Conservation (phyloP, 2,329 filamentous ascomycete genomes). For the Colletotrichum sp. region DNA sequence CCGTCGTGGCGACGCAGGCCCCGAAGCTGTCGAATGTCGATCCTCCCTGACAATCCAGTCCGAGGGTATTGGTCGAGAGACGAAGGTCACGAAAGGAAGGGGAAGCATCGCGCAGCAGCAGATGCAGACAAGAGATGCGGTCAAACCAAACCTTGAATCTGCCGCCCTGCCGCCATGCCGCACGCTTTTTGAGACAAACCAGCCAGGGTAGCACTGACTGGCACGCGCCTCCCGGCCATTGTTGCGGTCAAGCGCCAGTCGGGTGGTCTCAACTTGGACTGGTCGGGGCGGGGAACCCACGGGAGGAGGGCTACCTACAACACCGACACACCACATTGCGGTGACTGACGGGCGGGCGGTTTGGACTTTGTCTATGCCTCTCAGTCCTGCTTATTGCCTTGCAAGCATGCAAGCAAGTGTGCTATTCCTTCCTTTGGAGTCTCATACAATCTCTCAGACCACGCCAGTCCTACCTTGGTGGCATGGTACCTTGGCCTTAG, state of each 20-base stretch:
- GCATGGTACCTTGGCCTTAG: background rate
- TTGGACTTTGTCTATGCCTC: background rate
- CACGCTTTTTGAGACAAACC: background rate
- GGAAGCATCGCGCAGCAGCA: background rate
- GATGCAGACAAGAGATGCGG: background rate
- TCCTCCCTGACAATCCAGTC: slow-evolving; percentile 20
- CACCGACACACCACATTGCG: slow-evolving; percentile 1
- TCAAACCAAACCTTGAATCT: slow-evolving; percentile 8
- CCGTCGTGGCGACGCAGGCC: background rate
- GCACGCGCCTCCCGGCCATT: slow-evolving; percentile 19
- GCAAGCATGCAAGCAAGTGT: background rate
- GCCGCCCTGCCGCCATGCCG: slow-evolving; percentile 5
- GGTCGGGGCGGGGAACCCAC: slow-evolving; percentile 16
- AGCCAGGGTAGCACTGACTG: slow-evolving; percentile 2
- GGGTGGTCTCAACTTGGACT: slow-evolving; percentile 20
- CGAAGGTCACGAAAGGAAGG: background rate
- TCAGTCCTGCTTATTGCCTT: background rate
- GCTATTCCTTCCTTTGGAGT: background rate
- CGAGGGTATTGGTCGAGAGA: slow-evolving; percentile 4
- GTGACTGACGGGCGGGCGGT: background rate
- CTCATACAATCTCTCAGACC: background rate
- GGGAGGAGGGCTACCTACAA: background rate
- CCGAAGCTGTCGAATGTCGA: slow-evolving; percentile 9
- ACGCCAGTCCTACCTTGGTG: background rate
- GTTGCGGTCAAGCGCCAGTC: slow-evolving; percentile 21